A percentile compares a stretch with the other conserved stretches of the same genome.
These are phyloP conservation scores for Prunella vulgaris DNA, from an alignment of 257 asterid species.

Conservation along the genomic window DNA sequence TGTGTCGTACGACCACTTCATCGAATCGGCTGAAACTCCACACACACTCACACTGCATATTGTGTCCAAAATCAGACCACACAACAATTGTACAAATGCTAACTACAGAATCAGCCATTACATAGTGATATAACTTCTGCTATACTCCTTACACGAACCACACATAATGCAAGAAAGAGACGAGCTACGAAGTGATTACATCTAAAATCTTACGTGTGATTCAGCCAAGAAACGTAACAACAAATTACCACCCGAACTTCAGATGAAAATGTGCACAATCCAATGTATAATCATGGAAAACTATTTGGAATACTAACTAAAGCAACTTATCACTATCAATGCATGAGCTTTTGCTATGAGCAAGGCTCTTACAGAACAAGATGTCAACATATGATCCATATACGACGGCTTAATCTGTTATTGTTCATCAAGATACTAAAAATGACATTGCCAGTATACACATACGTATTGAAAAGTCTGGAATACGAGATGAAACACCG, in stretches of 20 bases:
- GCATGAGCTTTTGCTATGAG: not conserved
- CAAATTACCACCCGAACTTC: no score
- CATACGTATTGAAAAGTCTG: not conserved
- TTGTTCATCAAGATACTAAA: not conserved
- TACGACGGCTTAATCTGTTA: no score
- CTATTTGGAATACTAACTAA: not conserved
- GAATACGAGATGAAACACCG: no score
- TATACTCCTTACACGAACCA: no score
- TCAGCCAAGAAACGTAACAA: no score
- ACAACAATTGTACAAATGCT: no score
- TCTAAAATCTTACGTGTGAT: no score
- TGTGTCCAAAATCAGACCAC: slow-evolving; percentile 12
- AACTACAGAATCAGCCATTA: no score
- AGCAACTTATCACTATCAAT: not conserved
- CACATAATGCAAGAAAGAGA: no score
- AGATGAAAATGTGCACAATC: not conserved
- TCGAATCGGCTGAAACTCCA: slow-evolving; percentile 86
- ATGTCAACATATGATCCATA: no score
- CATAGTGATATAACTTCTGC: not conserved
- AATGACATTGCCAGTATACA: not conserved
- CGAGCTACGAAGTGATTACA: no score
- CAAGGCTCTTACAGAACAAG: no score
- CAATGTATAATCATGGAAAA: not conserved
- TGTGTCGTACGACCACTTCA: slow-evolving; percentile 81
- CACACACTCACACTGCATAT: slow-evolving; percentile 64